Evolutionary conservation across 2,329 filamentous ascomycete genomes (phyloP).

Genomic region (Fusarium acutatum): DNA sequence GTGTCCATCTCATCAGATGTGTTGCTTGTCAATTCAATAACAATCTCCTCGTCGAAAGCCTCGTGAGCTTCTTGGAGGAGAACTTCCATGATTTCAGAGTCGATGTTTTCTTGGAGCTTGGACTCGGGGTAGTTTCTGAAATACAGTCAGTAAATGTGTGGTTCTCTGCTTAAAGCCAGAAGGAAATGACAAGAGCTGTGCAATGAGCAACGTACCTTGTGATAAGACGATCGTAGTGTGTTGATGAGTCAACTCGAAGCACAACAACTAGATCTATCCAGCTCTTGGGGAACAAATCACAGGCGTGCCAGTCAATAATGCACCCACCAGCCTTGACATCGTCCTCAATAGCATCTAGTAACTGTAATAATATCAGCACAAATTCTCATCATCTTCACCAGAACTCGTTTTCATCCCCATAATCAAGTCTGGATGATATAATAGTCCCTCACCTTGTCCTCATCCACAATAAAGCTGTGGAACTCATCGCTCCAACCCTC

Average conservation of each 20-base stretch:
- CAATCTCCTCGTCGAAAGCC: constrained; percentile 84
- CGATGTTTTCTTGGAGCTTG: constrained; percentile 95
- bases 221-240: constrained; percentile 84
- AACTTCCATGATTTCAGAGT: constrained; percentile 97
- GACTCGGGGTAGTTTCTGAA: constrained; percentile 79
- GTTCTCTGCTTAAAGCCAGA: background rate
- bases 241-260: constrained; percentile 79
- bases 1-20: constrained; percentile 83
- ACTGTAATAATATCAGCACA: constrained; percentile 52
- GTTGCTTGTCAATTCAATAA: constrained; percentile 89
- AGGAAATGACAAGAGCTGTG: background rate
- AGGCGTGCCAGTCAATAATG: constrained; percentile 98
- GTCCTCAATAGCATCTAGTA: constrained; percentile 89
- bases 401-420: background rate
- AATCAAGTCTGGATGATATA: no score
- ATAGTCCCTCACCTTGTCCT: constrained; percentile 78
- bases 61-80: constrained; percentile 89
- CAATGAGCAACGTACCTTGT: constrained; percentile 62
- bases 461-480: constrained; percentile 91
- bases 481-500: constrained; percentile 88
- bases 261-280: constrained; percentile 98
- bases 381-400: background rate
- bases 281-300: constrained; percentile 90
- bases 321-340: constrained; percentile 81
- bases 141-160: background rate